Conservation (phyloP, 2,329 filamentous ascomycete species). For the Pyrenophora graminea region DNA sequence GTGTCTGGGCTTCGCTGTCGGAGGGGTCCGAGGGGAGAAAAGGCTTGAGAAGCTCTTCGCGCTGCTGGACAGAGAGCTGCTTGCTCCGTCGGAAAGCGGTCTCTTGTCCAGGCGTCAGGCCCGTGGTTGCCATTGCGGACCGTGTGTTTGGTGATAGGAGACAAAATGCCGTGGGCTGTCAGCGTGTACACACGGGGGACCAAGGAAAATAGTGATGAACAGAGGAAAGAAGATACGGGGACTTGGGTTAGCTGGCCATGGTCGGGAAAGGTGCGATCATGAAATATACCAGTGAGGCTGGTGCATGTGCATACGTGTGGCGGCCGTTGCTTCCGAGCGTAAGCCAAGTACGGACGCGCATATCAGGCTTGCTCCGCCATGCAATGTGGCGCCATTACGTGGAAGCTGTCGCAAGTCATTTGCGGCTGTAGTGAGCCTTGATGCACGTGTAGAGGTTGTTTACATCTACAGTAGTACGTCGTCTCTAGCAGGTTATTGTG, state of each 20-base stretch:
- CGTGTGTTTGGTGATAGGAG: constrained; percentile 1
- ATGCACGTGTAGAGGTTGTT: not conserved
- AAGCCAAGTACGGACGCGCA: constrained; percentile 27
- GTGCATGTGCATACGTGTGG: constrained; percentile 36
- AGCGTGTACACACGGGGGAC: not conserved
- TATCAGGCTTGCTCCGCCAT: constrained; percentile 36
- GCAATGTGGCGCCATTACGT: constrained; percentile 37
- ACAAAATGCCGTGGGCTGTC: constrained; percentile 6
- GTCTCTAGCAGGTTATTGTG: constrained; percentile 9
- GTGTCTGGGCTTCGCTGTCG: constrained; percentile 20
- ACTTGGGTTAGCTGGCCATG: constrained; percentile 13
- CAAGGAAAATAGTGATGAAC: not conserved
- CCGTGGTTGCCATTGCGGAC: constrained; percentile 40
- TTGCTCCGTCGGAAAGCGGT: constrained; percentile 42
- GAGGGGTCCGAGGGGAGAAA: constrained; percentile 56
- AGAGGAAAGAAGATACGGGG: constrained; percentile 6
- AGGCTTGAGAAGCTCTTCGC: constrained; percentile 56
- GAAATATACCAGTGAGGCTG: constrained; percentile 35
- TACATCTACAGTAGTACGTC: not conserved
- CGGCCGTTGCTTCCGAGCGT: constrained; percentile 30
- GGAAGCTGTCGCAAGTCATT: constrained; percentile 30
- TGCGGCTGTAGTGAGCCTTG: constrained; percentile 5
- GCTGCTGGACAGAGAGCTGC: constrained; percentile 52
- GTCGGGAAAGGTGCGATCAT: constrained; percentile 22
- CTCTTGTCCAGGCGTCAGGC: constrained; percentile 37